Base-by-base conservation (phyloP, 83 land plant genomes). In the Thuja plicata region DNA sequence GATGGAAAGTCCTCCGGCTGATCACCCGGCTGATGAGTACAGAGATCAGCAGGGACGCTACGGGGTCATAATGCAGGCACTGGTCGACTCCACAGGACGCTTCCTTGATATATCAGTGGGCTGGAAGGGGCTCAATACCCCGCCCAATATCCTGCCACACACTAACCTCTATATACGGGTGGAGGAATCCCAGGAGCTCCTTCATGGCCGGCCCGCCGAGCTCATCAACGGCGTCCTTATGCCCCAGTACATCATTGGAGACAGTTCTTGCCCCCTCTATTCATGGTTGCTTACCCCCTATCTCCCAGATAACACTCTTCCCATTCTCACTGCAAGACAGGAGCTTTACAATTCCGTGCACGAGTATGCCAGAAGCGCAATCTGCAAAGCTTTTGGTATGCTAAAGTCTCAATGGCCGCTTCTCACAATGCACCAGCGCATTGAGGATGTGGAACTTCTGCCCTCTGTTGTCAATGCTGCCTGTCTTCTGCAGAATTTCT, bases 201-300 rank as follows among this genome's bases (percentile, higher is more conserved):
- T 94, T 45, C 87, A 90, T 19, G 93, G 95, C 9, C 89, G 80
- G 8, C 13, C 62, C 0, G 88, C 78, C 30, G 82, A 91, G 71
- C 90, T 95, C 16, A 54, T 60, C 6, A 91, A 89, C 80, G 91
- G 93, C 10, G 38, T 73, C 81, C 71, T 60, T 8, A 66, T 94
- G 37, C 94, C 94, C 8, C 92, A 89, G 54, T 96, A 96, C 87
- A 21, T 96, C 0, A 76, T 96, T 46, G 97, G 97, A 5, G 94
- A 89, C 38, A 89, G 93, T 24, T 94, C 90, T 46, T 94, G 92
- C 83, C 94, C 98, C 3, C 87, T 95, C 0, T 82, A 91, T 82
- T 93, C 93, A 27, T 96, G 98, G 98, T 90, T 96, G 19, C 86
- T 96, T 57, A 95, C 94, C 1, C 98, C 98, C 24, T 95, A 88